Base-by-base conservation (phyloP, 495 filamentous ascomycete genomes). In the Tricharina praecox region DNA sequence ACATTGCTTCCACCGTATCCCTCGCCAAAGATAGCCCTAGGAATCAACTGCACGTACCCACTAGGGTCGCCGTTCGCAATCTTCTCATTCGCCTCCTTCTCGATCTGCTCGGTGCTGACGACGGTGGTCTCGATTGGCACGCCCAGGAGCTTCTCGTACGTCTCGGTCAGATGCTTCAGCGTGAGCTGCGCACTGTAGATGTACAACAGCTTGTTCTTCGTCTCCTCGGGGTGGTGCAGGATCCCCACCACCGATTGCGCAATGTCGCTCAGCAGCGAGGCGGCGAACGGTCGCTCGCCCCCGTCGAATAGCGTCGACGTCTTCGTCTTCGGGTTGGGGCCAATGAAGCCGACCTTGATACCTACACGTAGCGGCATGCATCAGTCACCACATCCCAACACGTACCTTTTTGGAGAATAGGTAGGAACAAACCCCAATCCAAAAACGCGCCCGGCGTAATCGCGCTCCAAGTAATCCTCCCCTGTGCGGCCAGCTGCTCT, bases 101-200 rank as follows among this genome's bases (percentile, higher is more conserved):
- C 60, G 40, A 74, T 11, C 21, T 72, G 70, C 0, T 59, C 63
- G 0, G 70, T 67, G 7, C 43, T 60, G 1, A 54, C 47, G 55
- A 63, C 53, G n/a, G 43, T 41, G 4, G 35, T 24, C 18, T 49
- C 42, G 26, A 50, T 52, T 26, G 52, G 56, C 21, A 58, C 50
- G 0, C 67, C 73, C 3, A 66, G 65, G 24, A 68, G 50, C 54
- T 70, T 71, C 45, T 73, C 70, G 5, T 70, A 61, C 4, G 69
- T 51, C 4, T 52, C 53, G 0, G 79, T 50, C 15, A 80, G 53
- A 50, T 79, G 62, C 35, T 73, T 72, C 59, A 73, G 72, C 3
- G 72, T 71, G 1, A 68, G 61, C 0, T 65, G 66, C 33, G 71
- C 71, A 0, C 71, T 70, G 2, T 55, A 42, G 26, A 55, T 45